Evolutionary conservation across 192 early-diverging fungal species (phyloP), one percentile per base, ranked within the genome.

Genomic region (Coemansia pectinata): DNA sequence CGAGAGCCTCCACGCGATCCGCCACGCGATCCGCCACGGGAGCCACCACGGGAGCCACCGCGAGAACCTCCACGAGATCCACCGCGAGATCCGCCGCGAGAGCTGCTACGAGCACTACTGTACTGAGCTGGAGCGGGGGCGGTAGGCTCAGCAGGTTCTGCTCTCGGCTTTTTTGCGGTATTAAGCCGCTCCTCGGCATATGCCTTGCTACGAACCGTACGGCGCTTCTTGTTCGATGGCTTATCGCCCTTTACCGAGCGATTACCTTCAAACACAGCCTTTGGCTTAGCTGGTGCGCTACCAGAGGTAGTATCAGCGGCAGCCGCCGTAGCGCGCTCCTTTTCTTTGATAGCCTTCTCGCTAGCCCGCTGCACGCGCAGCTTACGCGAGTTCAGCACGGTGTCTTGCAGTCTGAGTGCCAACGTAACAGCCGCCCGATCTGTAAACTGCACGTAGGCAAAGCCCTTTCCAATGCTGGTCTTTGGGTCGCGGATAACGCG

Each of bases 381-480:
- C 66, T 72, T 80, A 64, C 69, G 69, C 33, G 55, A 62, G 27
- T 69, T 93, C 25, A 96, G 73, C 65, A 91, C 88, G 15, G 90
- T 88, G 52, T 88, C 92, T 52, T 93, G 75, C 36, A 95, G 78
- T 70, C 92, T 90, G 40, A 96, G 73, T 0, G 95, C 95, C 62
- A 95, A 75, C 15, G 84, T 73, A 12, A 98, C 91, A 10, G 89
- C 77, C 17, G 88, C 87, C 40, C 90, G 88, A 55, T 95, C 85
- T 5, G 74, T 69, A 73, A 96, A 96, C 76, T 95, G 92, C 41
- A 96, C 94, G 79, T 95, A 98, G 0, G 89, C 96, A 79, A 96
- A 91, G 3, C 96, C 96, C 73, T 98, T 98, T 41, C 96, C 96
- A 45, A 96, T 78, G 61, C 94, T 95, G 27, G 91, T 95, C 64